Base-by-base conservation (phyloP, 305 asterid species). In the Fraxinus greggii region DNA sequence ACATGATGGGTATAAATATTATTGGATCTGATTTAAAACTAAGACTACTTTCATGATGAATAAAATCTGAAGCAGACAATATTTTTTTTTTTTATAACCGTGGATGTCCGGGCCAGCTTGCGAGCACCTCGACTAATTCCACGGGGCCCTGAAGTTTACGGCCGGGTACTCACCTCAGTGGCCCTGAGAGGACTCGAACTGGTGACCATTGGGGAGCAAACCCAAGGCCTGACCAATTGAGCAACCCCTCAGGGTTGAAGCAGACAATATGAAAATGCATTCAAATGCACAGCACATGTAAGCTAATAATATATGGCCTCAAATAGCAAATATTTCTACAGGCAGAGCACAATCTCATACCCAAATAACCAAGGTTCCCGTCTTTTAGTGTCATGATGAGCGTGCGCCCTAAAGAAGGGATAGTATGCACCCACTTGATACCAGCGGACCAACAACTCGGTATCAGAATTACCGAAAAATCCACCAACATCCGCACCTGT, bases 401-500 rank as follows among this genome's bases (percentile, higher is more conserved):
- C 99, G 84, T 96, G 99, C 72, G 86, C 99, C 86, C 99, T 95
- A 79, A 96, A 94, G 89, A 96, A 96, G 76, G 99, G 99, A 85
- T 93, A 96, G 84, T 91, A 96, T 74, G 99, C 98, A 56, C 98
- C 98, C 80, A 96, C 86, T 88, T 96, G 99, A 91, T 96, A 96
- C 99, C 99, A 96, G 29, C 99, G 97, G 80, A 96, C 92, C 86
- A 96, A 87, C 87, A 96, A 82, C 78, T 94, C 98, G 40, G 95
- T 84, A 78, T 93, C 98, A 28, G 99, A 97, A 89, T 94, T 96
- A 82, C 98, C 98, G 70, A 96, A 96, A 89, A 94, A 96, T 23
- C 99, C 99, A 87, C 99, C 99, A 86, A 96, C 87, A 89, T 96
- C 98, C 13, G 99, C 98, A 80, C 99, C 99, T 94, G 85, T 23